Evolutionary conservation across 2,329 filamentous ascomycete species (phyloP).

Genomic region (Septoria linicola): DNA sequence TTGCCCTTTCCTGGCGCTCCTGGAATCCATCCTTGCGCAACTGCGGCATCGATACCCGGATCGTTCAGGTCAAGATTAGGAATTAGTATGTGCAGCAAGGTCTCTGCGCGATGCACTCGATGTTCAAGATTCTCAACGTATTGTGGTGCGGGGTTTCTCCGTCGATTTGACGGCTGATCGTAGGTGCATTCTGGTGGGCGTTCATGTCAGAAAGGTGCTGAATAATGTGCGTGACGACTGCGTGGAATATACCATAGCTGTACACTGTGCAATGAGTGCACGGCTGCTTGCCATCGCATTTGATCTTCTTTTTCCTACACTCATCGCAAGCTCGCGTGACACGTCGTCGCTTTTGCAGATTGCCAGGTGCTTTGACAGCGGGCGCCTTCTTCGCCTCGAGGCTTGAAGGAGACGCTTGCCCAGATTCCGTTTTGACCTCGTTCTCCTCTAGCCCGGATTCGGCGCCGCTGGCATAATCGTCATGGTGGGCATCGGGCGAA

Average conservation of each 20-base stretch:
- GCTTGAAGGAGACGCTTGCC: constrained; percentile 29
- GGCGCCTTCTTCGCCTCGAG: constrained; percentile 22
- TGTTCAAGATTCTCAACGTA: constrained; percentile 88
- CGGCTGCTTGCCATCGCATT: constrained; percentile 56
- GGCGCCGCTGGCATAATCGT: constrained; percentile 34
- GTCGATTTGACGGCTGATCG: constrained; percentile 88
- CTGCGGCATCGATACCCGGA: constrained; percentile 73
- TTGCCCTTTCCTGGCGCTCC: constrained; percentile 37
- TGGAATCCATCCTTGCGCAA: constrained; percentile 47
- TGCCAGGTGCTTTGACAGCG: constrained; percentile 28
- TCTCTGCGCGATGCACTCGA: constrained; percentile 78
- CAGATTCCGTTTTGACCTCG: constrained; percentile 34
- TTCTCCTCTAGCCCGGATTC: constrained; percentile 34
- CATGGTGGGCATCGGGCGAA: constrained; percentile 35
- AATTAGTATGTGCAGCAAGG: constrained; percentile 72
- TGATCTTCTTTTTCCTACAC: constrained; percentile 67
- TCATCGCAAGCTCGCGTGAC: constrained; percentile 88
- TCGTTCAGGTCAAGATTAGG: constrained; percentile 84
- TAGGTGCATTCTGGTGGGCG: constrained; percentile 78
- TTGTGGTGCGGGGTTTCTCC: constrained; percentile 85
- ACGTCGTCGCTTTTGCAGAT: constrained; percentile 68
- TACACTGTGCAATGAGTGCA: constrained; percentile 94
- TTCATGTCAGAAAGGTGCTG: neutral
- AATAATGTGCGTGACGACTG: neutral
- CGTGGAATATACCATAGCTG: constrained; percentile 74